Base-by-base conservation (phyloP, 192 early-diverging fungal species). In the Backusella morwellensis region DNA sequence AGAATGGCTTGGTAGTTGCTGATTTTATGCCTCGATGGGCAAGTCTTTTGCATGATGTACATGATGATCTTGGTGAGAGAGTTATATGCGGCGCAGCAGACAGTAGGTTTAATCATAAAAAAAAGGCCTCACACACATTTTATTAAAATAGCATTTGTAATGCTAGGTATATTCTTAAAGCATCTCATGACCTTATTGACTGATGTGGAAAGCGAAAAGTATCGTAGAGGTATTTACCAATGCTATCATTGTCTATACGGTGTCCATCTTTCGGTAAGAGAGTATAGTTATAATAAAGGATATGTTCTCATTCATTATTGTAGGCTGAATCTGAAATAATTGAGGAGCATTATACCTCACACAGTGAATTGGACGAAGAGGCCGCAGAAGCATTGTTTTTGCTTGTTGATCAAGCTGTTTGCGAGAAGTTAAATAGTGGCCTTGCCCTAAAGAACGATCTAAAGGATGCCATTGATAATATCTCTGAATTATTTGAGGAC, bases 241-340 rank as follows among this genome's bases (percentile, higher is more conserved):
- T 91, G 90, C 63, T 91, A 90, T 63, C 83, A 89, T 76, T 93
- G 92, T 59, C 72, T 93, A 26, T 93, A 91, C 70, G 86, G 86
- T 35, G 82, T 89, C 17, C 78, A 82, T 35, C 75, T 92, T 35
- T 85, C 86, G 41, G 91, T 92, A 86, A 75, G 82, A 3, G 29
- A 77, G 9, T 8, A 36, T 68, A 42, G 26, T 0, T 14, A 67
- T 77, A 29, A 17, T 66, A 35, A n/a, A 54, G 6, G 38, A 12
- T 21, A 17, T 36, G 1, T 66, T 15, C 26, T 23, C 26, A 23
- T 41, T 38, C 1, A 67, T 44, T 44, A 19, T 71, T 56, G 59
- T 54, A 89, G 88, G 81, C 83, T 4, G 88, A 90, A 66, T 72
- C 80, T 1, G 83, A 86, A 29, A 73, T 75, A 34, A 83, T 84